phyloP scores from a whole-genome alignment of 2,329 filamentous ascomycete species.

The Penicillium decumbens region DNA sequence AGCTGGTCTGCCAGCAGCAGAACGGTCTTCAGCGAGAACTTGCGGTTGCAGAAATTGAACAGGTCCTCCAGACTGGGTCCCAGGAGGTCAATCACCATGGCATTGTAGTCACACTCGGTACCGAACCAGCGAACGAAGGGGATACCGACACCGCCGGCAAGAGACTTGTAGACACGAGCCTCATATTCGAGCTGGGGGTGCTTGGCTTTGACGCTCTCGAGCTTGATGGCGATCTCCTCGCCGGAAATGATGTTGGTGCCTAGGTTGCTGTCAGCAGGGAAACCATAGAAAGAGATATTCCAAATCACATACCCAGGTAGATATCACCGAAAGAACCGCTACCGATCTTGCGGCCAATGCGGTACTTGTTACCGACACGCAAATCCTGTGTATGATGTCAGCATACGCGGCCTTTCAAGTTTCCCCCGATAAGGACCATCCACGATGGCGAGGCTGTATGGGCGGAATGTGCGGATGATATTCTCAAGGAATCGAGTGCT shows the following conservation, averaged over 20 bases:
- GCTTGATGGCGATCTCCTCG: constrained; percentile 99
- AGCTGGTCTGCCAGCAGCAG: constrained; percentile 94
- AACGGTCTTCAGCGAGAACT: constrained; percentile 98
- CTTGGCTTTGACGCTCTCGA: constrained; percentile 99
- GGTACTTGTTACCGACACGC: constrained; percentile 98
- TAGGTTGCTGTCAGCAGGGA: constrained; percentile 29
- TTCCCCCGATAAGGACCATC: neutral
- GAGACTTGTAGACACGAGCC: constrained; percentile 78
- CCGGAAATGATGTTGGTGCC: constrained; percentile 99
- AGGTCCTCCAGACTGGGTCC: constrained; percentile 94
- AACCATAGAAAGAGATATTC: neutral
- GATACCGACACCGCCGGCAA: constrained; percentile 94
- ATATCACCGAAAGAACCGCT: constrained; percentile 98
- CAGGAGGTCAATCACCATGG: constrained; percentile 96
- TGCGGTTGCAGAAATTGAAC: constrained; percentile 99
- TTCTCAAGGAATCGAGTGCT: neutral
- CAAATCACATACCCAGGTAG: constrained; percentile 65
- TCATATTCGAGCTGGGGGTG: constrained; percentile 99
- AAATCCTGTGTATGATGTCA: constrained; percentile 67
- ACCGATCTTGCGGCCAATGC: constrained; percentile 98
- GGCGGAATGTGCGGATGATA: neutral
- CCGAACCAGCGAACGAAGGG: constrained; percentile 99
- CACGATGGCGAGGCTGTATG: neutral
- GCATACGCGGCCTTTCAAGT: neutral
- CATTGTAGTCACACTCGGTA: constrained; percentile 99